phyloP scores from a whole-genome alignment of 768 basidiomycete species.

The Mycena albidolilacea region DNA sequence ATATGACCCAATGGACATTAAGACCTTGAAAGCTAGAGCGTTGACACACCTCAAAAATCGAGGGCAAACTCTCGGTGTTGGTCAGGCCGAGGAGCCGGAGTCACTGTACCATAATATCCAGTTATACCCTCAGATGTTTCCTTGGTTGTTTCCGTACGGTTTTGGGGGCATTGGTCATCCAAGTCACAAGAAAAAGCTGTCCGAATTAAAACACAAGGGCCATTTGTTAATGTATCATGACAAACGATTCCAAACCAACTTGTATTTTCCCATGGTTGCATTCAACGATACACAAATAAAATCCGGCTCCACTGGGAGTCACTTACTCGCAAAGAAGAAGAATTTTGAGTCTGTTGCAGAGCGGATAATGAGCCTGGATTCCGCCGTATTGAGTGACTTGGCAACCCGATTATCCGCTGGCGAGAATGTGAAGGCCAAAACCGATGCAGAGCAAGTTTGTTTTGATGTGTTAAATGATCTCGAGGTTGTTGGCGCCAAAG shows the following conservation, averaged over 20 bases:
- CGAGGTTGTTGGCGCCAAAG: background rate
- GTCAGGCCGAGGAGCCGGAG: no score
- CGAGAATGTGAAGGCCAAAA: background rate
- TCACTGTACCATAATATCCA: no score
- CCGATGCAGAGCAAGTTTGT: background rate
- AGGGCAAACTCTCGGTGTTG: background rate
- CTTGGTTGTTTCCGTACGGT: background rate
- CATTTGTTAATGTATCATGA: background rate
- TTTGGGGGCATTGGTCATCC: background rate
- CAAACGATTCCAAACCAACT: background rate
- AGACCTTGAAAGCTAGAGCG: background rate
- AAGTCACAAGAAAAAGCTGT: background rate
- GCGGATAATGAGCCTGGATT: background rate
- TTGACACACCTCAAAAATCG: background rate
- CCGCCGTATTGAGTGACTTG: background rate
- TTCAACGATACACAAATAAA: background rate
- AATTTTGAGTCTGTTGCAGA: background rate
- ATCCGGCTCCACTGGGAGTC: background rate
- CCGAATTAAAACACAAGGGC: background rate
- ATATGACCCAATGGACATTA: background rate
- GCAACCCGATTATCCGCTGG: background rate
- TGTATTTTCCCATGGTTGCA: background rate
- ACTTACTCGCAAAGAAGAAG: background rate
- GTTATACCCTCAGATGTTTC: no score
- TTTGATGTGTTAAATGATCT: background rate